A percentile compares a stretch with the other conserved stretches of the same genome.
Evolutionary conservation across 305 asterid species (phyloP).

Genomic region (Salvia sclarea): DNA sequence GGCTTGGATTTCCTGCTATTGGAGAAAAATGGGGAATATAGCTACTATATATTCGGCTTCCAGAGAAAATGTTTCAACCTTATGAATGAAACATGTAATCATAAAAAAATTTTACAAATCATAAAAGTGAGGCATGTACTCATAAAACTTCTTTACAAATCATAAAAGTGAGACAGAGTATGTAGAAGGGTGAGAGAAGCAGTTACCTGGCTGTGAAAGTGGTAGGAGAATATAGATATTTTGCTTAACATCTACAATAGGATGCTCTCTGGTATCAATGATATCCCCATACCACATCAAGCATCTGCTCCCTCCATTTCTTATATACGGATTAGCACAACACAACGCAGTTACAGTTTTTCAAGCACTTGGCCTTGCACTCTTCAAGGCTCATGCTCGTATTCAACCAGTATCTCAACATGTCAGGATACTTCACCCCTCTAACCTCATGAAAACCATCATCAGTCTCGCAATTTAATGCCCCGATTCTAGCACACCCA

Average conservation of each 20-base stretch:
- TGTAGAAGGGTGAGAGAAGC: neutral
- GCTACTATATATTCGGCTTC: no score
- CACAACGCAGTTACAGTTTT: slow-evolving; percentile 44
- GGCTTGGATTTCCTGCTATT: neutral
- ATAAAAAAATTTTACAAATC: no score
- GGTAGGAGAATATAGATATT: slow-evolving; percentile 36
- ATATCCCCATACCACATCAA: slow-evolving; percentile 51
- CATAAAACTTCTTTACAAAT: neutral
- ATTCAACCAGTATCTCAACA: slow-evolving; percentile 26
- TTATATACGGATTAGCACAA: slow-evolving; percentile 40
- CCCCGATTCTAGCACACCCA: slow-evolving; percentile 41
- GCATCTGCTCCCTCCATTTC: slow-evolving; percentile 40
- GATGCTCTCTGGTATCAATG: slow-evolving; percentile 37
- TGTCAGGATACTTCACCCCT: slow-evolving; percentile 46
- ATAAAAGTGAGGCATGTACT: no score
- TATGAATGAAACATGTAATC: no score
- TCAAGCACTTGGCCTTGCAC: slow-evolving; percentile 40
- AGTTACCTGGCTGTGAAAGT: slow-evolving; percentile 23
- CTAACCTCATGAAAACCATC: slow-evolving; percentile 39
- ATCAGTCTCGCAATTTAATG: slow-evolving; percentile 36
- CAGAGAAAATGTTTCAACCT: no score
- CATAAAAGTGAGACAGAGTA: neutral
- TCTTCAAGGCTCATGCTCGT: slow-evolving; percentile 31
- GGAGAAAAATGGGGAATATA: neutral
- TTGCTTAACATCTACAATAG: slow-evolving; percentile 22